These are phyloP conservation scores for Buddleja alternifolia DNA, from an alignment of 257 asterid species.

Conservation along the genomic window DNA sequence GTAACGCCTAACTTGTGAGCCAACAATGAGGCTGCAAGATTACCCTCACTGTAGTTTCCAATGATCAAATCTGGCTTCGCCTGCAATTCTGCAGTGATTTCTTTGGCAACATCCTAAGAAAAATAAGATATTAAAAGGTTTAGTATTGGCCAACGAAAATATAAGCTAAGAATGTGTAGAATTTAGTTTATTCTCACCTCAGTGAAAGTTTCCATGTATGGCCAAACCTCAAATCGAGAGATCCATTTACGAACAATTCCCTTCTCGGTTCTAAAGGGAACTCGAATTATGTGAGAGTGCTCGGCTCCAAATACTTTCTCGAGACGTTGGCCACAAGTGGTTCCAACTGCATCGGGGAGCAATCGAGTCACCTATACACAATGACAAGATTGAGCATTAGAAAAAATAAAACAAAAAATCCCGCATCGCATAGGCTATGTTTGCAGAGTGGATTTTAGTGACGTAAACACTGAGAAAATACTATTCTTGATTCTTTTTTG, in stretches of 20 bases:
- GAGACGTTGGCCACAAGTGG: constrained; percentile 89
- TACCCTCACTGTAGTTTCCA: constrained; percentile 97
- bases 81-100: constrained; percentile 71
- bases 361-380: constrained; percentile 77
- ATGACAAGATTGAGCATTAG: constrained; percentile 3
- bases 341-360: constrained; percentile 97
- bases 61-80: constrained; percentile 91
- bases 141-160: not conserved
- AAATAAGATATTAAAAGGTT: not conserved
- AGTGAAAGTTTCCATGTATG: constrained; percentile 94
- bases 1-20: constrained; percentile 98
- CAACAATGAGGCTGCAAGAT: constrained; percentile 90
- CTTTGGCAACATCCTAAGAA: constrained; percentile 86
- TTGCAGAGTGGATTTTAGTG: too few relatives aligned
- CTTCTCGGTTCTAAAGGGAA: constrained; percentile 89
- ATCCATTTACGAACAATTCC: constrained; percentile 94
- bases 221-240: constrained; percentile 99
- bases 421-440: too few relatives aligned
- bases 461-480: too few relatives aligned
- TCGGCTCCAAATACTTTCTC: constrained; percentile 92
- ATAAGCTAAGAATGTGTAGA: not conserved
- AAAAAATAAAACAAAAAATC: not conserved
- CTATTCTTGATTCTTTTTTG: too few relatives aligned
- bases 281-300: constrained; percentile 91
- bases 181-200: constrained; percentile 53